These are phyloP conservation scores for Aspergillus brasiliensis DNA, from an alignment of 2,329 filamentous ascomycete genomes.

Conservation along the genomic window DNA sequence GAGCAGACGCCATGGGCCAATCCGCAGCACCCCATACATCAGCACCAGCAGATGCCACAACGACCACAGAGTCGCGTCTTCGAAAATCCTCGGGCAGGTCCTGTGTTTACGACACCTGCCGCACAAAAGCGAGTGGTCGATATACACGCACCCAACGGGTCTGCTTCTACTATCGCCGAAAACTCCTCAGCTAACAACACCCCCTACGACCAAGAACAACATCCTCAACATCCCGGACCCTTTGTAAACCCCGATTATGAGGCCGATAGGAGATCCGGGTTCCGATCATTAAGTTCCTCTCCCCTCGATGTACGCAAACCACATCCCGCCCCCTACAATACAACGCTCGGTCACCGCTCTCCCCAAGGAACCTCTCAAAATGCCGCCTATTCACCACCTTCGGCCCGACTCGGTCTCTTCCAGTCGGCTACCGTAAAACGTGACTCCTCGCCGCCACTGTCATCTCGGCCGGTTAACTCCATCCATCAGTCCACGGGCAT, in stretches of 20 bases:
- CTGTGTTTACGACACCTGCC: slow-evolving; percentile 45
- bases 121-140: slow-evolving; percentile 49
- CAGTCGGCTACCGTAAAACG: slow-evolving; percentile 31
- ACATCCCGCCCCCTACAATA: slow-evolving; percentile 29
- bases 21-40: slow-evolving; percentile 74
- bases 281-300: slow-evolving; percentile 42
- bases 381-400: slow-evolving; percentile 36
- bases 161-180: slow-evolving; percentile 51
- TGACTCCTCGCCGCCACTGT: slow-evolving; percentile 35
- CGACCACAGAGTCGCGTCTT: slow-evolving; percentile 35
- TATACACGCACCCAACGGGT: slow-evolving; percentile 46
- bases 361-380: slow-evolving; percentile 27
- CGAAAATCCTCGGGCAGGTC: slow-evolving; percentile 38
- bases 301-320: slow-evolving; percentile 44
- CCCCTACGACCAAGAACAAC: slow-evolving; percentile 41
- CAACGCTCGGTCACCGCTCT: slow-evolving; percentile 30
- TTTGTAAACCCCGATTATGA: slow-evolving; percentile 38
- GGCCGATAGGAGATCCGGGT: slow-evolving; percentile 36
- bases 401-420: slow-evolving; percentile 39
- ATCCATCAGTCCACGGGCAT: slow-evolving; percentile 36
- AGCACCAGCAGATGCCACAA: slow-evolving; percentile 47
- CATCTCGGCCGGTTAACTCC: slow-evolving; percentile 32
- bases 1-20: slow-evolving; percentile 93
- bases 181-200: slow-evolving; percentile 49
- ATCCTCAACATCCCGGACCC: slow-evolving; percentile 24